Conservation (phyloP, 2,329 filamentous ascomycete genomes). For the Alternaria sp. region DNA sequence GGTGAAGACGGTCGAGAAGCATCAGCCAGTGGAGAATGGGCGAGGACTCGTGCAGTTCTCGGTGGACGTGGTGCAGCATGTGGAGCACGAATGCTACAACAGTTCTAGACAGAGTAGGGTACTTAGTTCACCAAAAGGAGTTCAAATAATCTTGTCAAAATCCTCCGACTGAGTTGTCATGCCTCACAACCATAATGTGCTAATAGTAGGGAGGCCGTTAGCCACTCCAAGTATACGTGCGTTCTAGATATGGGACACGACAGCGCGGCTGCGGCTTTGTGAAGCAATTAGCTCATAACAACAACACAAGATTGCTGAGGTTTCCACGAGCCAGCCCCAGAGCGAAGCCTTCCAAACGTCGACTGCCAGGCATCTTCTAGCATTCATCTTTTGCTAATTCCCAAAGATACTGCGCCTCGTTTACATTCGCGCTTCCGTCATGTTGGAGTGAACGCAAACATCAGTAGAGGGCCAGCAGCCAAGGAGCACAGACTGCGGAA, state of each 20-base stretch:
- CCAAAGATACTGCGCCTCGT: conserved; percentile 9
- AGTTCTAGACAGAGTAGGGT: not conserved
- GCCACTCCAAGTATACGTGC: not conserved
- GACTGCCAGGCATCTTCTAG: conserved; percentile 3
- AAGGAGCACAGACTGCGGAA: not conserved
- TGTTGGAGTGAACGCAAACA: not conserved
- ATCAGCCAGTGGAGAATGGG: not conserved
- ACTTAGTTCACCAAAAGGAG: not conserved
- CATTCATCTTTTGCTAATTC: not conserved
- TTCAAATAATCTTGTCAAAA: not conserved
- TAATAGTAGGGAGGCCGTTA: not conserved
- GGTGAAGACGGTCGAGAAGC: not conserved
- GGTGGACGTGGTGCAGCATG: not conserved
- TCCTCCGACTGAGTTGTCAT: not conserved
- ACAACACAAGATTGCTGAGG: not conserved
- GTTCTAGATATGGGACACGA: not conserved
- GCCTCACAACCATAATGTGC: not conserved
- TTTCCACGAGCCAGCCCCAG: not conserved
- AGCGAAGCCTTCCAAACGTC: not conserved
- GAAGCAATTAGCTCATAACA: not conserved
- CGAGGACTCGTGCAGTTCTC: not conserved
- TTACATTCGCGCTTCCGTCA: not conserved
- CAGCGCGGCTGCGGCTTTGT: not conserved
- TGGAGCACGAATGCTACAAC: not conserved
- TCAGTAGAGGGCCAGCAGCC: not conserved